Evolutionary conservation across 2,329 filamentous ascomycete genomes (phyloP).

Genomic region (Hypoxylon sp.): DNA sequence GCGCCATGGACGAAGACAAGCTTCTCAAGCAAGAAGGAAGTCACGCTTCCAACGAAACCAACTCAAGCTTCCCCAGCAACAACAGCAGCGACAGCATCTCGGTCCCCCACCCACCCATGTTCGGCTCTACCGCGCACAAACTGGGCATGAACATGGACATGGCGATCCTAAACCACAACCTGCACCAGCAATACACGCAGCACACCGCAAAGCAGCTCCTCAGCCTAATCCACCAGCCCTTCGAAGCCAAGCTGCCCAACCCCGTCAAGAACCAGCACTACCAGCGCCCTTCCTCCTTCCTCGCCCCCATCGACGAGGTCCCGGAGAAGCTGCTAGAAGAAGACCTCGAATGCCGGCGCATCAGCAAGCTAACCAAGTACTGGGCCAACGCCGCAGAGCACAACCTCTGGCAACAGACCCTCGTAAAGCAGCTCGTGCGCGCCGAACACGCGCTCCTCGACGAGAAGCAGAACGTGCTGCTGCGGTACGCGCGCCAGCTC

Average conservation of each 20-base stretch:
- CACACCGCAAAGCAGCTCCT: background rate
- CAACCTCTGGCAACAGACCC: background rate
- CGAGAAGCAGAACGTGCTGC: background rate
- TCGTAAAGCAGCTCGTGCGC: constrained; percentile 2
- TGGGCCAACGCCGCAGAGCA: background rate
- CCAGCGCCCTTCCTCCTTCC: background rate
- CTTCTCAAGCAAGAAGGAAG: background rate
- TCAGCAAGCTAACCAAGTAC: background rate
- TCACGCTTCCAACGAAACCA: no score
- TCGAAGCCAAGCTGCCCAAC: constrained; percentile 9
- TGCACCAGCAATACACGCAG: background rate
- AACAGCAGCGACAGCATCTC: background rate
- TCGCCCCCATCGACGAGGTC: background rate
- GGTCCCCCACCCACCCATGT: background rate
- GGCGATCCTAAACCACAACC: background rate
- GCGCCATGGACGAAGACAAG: constrained; percentile 12
- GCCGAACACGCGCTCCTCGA: constrained; percentile 20
- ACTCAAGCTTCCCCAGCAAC: background rate
- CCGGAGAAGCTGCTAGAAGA: background rate
- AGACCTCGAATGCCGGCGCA: background rate
- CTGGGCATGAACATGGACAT: constrained; percentile 12
- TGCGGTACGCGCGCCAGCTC: background rate
- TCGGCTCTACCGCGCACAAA: constrained; percentile 14
- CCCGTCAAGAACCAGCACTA: background rate
- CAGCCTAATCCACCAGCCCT: background rate